phyloP scores from a whole-genome alignment of 1,284 basidiomycete genomes.

The Microbotryum violaceum region DNA sequence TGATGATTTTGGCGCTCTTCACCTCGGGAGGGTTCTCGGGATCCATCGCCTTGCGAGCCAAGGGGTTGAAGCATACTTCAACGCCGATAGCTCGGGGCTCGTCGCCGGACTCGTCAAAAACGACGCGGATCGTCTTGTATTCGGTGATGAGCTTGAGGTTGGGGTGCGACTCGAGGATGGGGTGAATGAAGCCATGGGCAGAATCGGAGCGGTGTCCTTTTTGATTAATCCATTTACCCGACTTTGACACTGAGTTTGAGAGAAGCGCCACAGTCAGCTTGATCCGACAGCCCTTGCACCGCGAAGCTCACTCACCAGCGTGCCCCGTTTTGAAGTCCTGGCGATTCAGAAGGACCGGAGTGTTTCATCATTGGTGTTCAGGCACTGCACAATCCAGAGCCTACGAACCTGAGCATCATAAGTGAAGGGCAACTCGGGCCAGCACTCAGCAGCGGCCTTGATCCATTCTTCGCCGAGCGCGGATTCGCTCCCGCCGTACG shows the following conservation, averaged over 20 bases:
- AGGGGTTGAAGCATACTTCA: neutral
- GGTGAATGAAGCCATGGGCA: neutral
- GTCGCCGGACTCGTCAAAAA: conserved; percentile 2
- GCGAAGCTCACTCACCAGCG: neutral
- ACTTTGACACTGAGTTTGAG: neutral
- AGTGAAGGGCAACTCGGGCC: neutral
- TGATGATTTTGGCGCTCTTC: neutral
- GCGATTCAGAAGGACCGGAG: neutral
- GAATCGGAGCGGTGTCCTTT: neutral
- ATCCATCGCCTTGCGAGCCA: neutral
- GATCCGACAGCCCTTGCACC: no score
- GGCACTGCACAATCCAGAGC: no score
- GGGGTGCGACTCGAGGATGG: neutral
- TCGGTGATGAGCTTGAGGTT: conserved; percentile 2
- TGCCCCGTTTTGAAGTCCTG: conserved; percentile 5
- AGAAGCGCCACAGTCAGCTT: neutral
- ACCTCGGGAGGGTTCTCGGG: neutral
- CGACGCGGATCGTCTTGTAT: neutral
- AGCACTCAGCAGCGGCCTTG: neutral
- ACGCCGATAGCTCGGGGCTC: neutral
- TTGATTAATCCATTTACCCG: neutral
- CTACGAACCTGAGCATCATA: neutral
- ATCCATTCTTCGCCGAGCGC: conserved; percentile 1
- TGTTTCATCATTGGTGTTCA: no score
- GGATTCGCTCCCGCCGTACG: neutral